Evolutionary conservation across 768 basidiomycete genomes (phyloP).

Genomic region (Coprinopsis marcescibilis): DNA sequence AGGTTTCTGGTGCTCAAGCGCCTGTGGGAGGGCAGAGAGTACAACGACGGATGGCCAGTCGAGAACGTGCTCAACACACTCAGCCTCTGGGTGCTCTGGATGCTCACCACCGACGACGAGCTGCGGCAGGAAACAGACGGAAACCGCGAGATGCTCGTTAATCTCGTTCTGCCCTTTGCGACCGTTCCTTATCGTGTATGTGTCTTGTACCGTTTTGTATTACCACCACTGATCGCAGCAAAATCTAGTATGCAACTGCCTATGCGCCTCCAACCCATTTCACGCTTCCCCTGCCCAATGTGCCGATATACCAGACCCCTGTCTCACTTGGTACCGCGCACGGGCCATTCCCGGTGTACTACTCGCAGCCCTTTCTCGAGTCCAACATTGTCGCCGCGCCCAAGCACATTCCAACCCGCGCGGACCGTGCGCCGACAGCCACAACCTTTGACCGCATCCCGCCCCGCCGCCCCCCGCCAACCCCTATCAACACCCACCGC

Average conservation of each 20-base stretch:
- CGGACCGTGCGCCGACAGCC: conserved; percentile 14
- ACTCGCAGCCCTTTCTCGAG: not conserved
- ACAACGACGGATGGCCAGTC: conserved; percentile 49
- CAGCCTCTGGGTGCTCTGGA: conserved; percentile 1
- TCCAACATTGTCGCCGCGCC: conserved; percentile 12
- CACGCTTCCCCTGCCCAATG: conserved; percentile 33
- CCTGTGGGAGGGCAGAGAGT: conserved; percentile 34
- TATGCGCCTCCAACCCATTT: conserved; percentile 61
- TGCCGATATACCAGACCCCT: not conserved
- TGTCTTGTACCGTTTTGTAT: conserved; percentile 8
- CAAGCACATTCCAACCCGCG: not conserved
- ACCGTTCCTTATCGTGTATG: conserved; percentile 45
- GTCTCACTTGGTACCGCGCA: conserved; percentile 6
- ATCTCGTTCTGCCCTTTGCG: conserved; percentile 24
- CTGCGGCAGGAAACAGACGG: conserved; percentile 21
- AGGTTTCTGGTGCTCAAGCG: conserved; percentile 38
- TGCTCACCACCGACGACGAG: conserved; percentile 13
- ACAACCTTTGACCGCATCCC: conserved; percentile 19
- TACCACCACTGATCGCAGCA: not conserved
- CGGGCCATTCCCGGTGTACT: conserved; percentile 15
- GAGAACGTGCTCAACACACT: conserved; percentile 32
- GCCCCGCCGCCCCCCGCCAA: conserved; percentile 8
- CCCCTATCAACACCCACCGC: conserved; percentile 14
- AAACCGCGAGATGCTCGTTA: conserved; percentile 24
- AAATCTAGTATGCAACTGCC: conserved; percentile 43